Base-by-base conservation (phyloP, 139 green algal species). In the Chlorella sp. region DNA sequence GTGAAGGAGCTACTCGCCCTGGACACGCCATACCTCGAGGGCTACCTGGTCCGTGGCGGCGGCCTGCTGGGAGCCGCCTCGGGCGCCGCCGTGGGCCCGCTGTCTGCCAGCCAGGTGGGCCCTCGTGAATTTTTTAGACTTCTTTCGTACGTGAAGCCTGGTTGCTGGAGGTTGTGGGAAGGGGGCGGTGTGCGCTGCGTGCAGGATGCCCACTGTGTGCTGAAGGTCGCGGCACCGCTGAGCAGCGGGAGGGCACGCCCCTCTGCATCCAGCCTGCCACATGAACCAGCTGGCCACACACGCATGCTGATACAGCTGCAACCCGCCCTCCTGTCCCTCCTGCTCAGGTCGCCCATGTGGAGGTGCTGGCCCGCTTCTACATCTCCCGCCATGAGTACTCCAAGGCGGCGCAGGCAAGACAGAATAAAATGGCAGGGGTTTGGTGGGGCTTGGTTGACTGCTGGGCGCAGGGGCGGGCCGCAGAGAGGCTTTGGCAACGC, bases 281-380 rank as follows among this genome's bases (percentile, higher is more conserved):
- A 34, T 68, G 13, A 41, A 41, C 58, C 3, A 74, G 13, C 34
- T 73, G 67, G 1, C 9, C 67, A 34, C 9, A n/a, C 67, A 38
- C 8, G 34, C 22, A 32, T 32, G 60, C 60, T 68, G 17, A 34
- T 11, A 68, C 30, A 6, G 60, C n/a, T n/a, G 40, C 64, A 14
- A 11, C 2, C 30, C 14, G 3, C 14, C 28, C 46, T 13, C 46
- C 51, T 48, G 73, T 20, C 36, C 67, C 44, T 46, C 54, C 40
- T 9, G 44, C 56, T 40, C 86, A 93, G 81, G 89, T 92, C 40
- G 8, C 86, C 46, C 62, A 88, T 67, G 81, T 84, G 28, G 87
- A 91, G 54, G 70, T 93, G 81, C 86, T 96, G 77, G 91, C 93
- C 36, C 88, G 88, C 85, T 83, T 95, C 73, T 92, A 94, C 81